phyloP scores from a whole-genome alignment of 1,139 yeast species.

The Geotrichum bryndzae region DNA sequence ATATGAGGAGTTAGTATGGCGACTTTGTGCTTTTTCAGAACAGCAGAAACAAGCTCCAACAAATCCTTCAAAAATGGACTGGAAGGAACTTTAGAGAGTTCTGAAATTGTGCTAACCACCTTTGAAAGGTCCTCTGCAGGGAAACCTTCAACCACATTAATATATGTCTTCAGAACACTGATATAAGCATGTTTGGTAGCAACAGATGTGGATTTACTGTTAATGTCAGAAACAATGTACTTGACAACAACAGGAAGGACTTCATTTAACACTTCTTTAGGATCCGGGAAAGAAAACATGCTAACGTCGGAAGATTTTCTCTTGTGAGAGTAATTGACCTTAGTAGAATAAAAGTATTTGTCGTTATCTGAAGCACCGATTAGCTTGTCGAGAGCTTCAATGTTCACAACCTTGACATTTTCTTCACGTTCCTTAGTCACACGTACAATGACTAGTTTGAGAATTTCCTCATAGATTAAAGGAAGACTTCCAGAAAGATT shows the following conservation, averaged over 20 bases:
- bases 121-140: constrained; percentile 14
- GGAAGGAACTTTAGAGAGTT: constrained; percentile 7
- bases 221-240: constrained; percentile 21
- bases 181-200: constrained; percentile 21
- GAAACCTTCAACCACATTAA: constrained; percentile 19
- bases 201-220: constrained; percentile 17
- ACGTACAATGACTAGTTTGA: constrained; percentile 30
- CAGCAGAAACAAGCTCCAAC: constrained; percentile 22
- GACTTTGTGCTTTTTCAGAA: constrained; percentile 19
- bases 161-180: constrained; percentile 19
- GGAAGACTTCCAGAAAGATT: constrained; percentile 33
- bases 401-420: constrained; percentile 36
- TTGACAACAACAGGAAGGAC: constrained; percentile 23
- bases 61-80: constrained; percentile 20
- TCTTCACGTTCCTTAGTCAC: constrained; percentile 37
- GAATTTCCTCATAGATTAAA: constrained; percentile 24
- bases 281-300: constrained; percentile 30
- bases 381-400: constrained; percentile 29
- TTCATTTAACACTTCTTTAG: constrained; percentile 21
- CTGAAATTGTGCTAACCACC: constrained; percentile 16
- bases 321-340: constrained; percentile 26
- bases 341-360: constrained; percentile 25
- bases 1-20: constrained; percentile 25
- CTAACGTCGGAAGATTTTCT: constrained; percentile 36
- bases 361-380: constrained; percentile 30